phyloP scores from a whole-genome alignment of 352 stramenopile species.

The Pythium monospermum region DNA sequence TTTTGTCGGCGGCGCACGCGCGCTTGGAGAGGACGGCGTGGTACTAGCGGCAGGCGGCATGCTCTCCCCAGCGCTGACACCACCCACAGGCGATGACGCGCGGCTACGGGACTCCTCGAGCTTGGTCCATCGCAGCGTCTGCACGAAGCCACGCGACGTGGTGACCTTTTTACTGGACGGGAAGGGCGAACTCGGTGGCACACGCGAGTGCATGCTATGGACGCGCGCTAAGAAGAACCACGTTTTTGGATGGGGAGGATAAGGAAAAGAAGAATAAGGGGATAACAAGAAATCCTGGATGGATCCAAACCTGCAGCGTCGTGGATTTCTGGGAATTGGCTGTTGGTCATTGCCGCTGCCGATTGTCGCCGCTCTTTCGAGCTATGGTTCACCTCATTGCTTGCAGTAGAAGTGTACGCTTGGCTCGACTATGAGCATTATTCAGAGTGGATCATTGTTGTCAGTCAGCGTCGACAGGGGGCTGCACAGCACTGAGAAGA shows the following conservation, averaged over 20 bases:
- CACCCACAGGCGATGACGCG: not conserved
- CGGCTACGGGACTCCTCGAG: slow-evolving; percentile 21
- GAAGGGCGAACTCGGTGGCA: not conserved
- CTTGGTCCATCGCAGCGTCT: slow-evolving; percentile 50
- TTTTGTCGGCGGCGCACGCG: not conserved
- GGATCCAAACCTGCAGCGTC: slow-evolving; percentile 24
- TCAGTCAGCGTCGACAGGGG: too few relatives aligned
- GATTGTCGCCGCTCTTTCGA: slow-evolving; percentile 1
- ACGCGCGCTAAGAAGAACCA: not conserved
- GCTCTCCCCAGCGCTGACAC: not conserved
- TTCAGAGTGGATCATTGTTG: too few relatives aligned
- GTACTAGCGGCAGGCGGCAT: slow-evolving; percentile 1
- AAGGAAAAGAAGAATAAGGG: too few relatives aligned
- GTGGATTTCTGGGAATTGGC: slow-evolving; percentile 51
- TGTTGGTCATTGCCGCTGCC: slow-evolving; percentile 1
- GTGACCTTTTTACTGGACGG: slow-evolving; percentile 30
- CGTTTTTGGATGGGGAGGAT: too few relatives aligned
- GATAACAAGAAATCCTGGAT: too few relatives aligned
- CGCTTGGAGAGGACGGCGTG: slow-evolving; percentile 3
- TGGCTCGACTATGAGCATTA: slow-evolving; percentile 1
- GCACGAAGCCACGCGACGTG: slow-evolving; percentile 29
- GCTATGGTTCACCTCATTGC: not conserved
- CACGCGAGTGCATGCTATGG: not conserved
- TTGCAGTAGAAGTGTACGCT: not conserved
- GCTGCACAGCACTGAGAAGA: too few relatives aligned